Conservation (phyloP, 176 grass and related monocot genomes). For the Cymbopogon citratus region DNA sequence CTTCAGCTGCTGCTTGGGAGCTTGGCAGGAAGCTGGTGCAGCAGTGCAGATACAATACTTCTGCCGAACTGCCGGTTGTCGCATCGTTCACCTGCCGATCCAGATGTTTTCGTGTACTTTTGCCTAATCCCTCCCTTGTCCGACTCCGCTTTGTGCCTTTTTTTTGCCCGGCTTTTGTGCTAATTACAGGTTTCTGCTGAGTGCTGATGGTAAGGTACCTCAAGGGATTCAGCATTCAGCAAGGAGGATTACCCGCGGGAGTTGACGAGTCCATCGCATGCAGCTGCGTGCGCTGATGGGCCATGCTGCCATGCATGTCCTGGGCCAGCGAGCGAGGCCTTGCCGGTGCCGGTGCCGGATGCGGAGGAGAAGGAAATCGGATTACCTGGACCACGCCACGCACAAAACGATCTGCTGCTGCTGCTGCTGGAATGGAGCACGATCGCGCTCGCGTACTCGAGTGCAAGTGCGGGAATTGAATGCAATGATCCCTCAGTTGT, state of each 20-base stretch:
- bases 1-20: not conserved
- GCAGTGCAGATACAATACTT: not conserved
- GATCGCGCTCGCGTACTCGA: conserved; percentile 10
- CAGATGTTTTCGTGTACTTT: not conserved
- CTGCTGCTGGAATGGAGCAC: not conserved
- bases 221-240: conserved; percentile 26
- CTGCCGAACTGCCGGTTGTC: not conserved
- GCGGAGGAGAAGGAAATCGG: not conserved
- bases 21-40: not conserved
- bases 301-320: conserved; percentile 24
- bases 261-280: too few species aligned
- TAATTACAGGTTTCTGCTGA: conserved; percentile 4
- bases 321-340: conserved; percentile 1
- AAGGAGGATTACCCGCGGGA: too few species aligned
- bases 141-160: conserved; percentile 27
- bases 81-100: not conserved
- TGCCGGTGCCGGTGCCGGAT: too few species aligned
- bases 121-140: conserved; percentile 40
- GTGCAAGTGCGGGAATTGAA: conserved; percentile 21
- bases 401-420: too few species aligned
- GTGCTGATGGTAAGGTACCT: not conserved
- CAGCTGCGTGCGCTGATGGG: conserved; percentile 11
- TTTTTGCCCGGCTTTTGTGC: conserved; percentile 26
- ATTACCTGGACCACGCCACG: conserved; percentile 20
- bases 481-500: conserved; percentile 36